Conservation (phyloP, 163 green algal genomes). For the Trebouxiophyceae sp. region DNA sequence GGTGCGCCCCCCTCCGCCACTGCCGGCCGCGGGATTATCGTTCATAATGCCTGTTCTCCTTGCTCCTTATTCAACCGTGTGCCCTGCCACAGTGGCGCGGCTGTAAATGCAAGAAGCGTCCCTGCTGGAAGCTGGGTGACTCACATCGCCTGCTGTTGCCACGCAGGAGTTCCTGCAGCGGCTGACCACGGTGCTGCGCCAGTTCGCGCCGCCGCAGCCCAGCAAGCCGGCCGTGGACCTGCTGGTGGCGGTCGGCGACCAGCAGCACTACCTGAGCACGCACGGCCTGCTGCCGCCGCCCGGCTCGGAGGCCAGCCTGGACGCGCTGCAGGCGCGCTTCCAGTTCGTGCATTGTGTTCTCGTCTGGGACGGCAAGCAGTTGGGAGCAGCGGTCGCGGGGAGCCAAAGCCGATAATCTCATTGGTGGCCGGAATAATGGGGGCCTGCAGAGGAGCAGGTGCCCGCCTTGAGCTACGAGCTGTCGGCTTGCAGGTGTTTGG, state of each 20-base stretch:
- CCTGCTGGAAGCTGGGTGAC: too few relatives aligned
- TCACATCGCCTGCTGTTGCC: too few relatives aligned
- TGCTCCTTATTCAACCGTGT: too few relatives aligned
- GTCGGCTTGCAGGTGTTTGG: slow-evolving; percentile 55
- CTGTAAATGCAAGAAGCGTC: too few relatives aligned
- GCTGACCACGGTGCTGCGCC: slow-evolving; percentile 43
- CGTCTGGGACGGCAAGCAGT: too few relatives aligned
- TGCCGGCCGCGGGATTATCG: too few relatives aligned
- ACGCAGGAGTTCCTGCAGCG: slow-evolving; percentile 40
- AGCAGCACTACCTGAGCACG: slow-evolving; percentile 38
- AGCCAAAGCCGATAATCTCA: not conserved
- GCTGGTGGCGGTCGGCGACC: slow-evolving; percentile 55
- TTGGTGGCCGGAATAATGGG: too few relatives aligned
- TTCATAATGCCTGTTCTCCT: too few relatives aligned
- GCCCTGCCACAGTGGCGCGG: too few relatives aligned
- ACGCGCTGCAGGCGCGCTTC: slow-evolving; percentile 30
- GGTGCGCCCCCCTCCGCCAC: slow-evolving; percentile 5
- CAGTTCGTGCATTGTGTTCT: not conserved
- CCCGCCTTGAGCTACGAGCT: too few relatives aligned
- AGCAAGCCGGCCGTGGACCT: slow-evolving; percentile 55
- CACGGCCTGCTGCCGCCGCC: slow-evolving; percentile 35
- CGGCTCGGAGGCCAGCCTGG: slow-evolving; percentile 49
- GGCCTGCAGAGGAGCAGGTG: too few relatives aligned
- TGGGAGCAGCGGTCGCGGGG: not conserved
- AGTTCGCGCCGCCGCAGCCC: slow-evolving; percentile 50